Evolutionary conservation across 495 filamentous ascomycete species (phyloP).

Genomic region (Neurospora intermedia): DNA sequence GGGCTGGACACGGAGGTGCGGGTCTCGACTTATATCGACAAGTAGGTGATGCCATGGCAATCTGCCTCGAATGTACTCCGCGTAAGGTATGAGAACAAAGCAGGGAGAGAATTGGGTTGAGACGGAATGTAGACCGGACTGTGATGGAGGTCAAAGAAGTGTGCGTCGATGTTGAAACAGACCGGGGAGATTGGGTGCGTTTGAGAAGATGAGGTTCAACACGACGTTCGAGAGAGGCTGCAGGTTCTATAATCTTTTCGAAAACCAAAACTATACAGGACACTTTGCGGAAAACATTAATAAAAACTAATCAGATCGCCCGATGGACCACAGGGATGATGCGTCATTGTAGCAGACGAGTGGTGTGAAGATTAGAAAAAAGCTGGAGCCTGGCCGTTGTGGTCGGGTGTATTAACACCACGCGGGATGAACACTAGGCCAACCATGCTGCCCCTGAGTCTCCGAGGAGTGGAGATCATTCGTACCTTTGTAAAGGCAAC

Average conservation of each 20-base stretch:
- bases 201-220: background rate
- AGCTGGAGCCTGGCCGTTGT: background rate
- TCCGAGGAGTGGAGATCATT: background rate
- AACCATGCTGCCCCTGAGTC: background rate
- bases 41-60: background rate
- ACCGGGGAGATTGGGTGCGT: background rate
- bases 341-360: background rate
- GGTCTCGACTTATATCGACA: background rate
- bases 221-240: background rate
- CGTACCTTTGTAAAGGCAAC: background rate
- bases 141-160: background rate
- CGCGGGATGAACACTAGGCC: background rate
- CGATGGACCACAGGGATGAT: background rate
- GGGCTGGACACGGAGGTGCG: background rate
- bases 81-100: background rate
- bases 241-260: background rate
- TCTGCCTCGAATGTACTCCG: background rate
- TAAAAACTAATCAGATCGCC: background rate
- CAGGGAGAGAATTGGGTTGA: background rate
- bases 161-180: background rate
- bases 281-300: background rate
- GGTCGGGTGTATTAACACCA: background rate
- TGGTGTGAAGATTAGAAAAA: background rate
- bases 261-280: background rate
- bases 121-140: background rate